A percentile compares a stretch with the other conserved stretches of the same genome.
Conservation (phyloP, 176 grass and related monocot species). For the Aegilops umbellulata region DNA sequence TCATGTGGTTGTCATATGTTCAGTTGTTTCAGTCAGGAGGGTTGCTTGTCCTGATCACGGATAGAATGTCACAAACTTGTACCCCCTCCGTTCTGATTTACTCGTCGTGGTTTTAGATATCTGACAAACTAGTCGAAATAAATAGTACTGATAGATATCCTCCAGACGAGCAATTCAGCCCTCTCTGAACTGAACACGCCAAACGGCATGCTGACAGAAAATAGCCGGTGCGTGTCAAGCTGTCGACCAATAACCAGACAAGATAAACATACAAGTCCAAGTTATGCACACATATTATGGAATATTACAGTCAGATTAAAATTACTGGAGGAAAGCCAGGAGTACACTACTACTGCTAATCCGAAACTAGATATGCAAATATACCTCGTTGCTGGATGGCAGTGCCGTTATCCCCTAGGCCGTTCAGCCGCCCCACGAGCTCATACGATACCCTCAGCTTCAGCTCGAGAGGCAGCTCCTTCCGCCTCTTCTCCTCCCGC, state of each 20-base stretch:
- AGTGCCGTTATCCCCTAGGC: constrained; percentile 42
- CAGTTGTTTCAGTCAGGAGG: background rate
- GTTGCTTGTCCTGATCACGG: background rate
- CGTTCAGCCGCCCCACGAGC: constrained; percentile 45
- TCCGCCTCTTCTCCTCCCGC: constrained; percentile 52
- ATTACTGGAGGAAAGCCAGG: background rate
- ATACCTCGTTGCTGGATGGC: constrained; percentile 66
- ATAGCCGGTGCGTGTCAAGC: background rate
- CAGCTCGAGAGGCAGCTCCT: constrained; percentile 53
- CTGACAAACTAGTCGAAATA: background rate
- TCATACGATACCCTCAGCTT: constrained; percentile 72
- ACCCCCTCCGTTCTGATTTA: no score
- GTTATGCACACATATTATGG: background rate
- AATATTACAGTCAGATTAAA: background rate
- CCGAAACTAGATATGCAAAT: background rate
- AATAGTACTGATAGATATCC: background rate
- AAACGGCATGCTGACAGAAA: background rate
- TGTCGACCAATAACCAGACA: background rate
- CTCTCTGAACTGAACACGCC: background rate
- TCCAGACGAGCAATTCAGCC: background rate
- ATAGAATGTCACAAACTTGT: background rate
- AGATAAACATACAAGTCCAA: constrained; percentile 16
- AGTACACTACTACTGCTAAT: background rate
- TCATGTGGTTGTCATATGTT: background rate
- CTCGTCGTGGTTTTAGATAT: no score